phyloP scores from a whole-genome alignment of 2,329 filamentous ascomycete genomes.

The Claviceps purpurea region DNA sequence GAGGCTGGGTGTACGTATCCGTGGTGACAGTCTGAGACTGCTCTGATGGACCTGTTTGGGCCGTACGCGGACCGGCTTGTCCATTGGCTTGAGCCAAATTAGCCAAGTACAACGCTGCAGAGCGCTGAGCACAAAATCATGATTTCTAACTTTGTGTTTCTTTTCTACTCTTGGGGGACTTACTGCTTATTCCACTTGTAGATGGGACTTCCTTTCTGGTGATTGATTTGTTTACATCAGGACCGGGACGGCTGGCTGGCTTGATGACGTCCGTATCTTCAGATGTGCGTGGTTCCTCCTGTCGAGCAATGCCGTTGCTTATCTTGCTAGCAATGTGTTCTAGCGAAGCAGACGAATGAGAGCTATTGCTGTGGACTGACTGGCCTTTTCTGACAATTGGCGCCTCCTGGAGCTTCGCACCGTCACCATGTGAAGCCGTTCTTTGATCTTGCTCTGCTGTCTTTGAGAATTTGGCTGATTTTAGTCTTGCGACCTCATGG shows the following conservation, averaged over 20 bases:
- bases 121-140: neutral
- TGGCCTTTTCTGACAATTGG: conserved; percentile 47
- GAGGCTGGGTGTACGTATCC: conserved; percentile 45
- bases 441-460: conserved; percentile 14
- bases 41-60: neutral
- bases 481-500: conserved; percentile 39
- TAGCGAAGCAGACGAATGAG: conserved; percentile 26
- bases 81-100: conserved; percentile 1
- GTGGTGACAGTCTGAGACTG: conserved; percentile 15
- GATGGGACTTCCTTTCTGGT: conserved; percentile 50
- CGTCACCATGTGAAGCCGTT: conserved; percentile 22
- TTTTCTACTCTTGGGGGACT: conserved; percentile 9
- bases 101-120: neutral
- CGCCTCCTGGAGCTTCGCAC: conserved; percentile 70
- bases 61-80: conserved; percentile 1
- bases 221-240: conserved; percentile 35
- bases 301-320: conserved; percentile 19
- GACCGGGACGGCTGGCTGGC: conserved; percentile 23
- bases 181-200: conserved; percentile 27
- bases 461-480: conserved; percentile 36
- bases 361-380: conserved; percentile 28
- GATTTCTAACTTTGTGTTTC: neutral
- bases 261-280: conserved; percentile 40
- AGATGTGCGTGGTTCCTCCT: conserved; percentile 35
- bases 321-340: conserved; percentile 22